Conservation (phyloP, 106 monocot genomes). For the Dioscorea zingiberensis region DNA sequence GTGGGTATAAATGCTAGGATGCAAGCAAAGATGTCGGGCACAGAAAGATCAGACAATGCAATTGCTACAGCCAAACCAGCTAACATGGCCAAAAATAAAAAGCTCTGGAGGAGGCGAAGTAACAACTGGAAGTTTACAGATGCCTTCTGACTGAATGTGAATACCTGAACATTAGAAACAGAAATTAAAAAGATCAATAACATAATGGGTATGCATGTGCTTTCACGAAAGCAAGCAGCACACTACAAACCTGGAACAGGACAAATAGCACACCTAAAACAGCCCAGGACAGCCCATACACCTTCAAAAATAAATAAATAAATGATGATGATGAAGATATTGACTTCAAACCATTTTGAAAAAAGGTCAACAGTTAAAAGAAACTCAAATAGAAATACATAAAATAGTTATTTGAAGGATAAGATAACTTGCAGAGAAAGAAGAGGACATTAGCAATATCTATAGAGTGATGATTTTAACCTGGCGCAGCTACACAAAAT, state of each 20-base stretch:
- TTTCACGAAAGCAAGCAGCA: background rate
- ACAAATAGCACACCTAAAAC: slow-evolving; percentile 64
- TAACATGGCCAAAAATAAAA: slow-evolving; percentile 63
- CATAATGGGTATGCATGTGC: background rate
- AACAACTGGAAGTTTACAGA: slow-evolving; percentile 90
- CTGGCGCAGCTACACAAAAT: too few species aligned
- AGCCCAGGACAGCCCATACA: slow-evolving; percentile 77
- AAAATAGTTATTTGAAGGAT: too few species aligned
- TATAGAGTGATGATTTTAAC: too few species aligned
- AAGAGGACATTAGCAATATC: too few species aligned
- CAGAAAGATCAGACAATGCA: slow-evolving; percentile 47
- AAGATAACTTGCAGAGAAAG: too few species aligned
- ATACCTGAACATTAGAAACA: slow-evolving; percentile 39
- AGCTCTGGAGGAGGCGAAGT: slow-evolving; percentile 76
- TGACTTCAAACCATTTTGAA: too few species aligned
- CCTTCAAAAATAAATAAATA: slow-evolving; percentile 19
- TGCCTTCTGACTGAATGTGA: slow-evolving; percentile 89
- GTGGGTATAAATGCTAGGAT: slow-evolving; percentile 93
- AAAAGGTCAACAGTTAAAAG: too few species aligned
- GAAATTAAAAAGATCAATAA: background rate
- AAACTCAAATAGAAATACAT: too few species aligned
- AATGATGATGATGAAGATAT: too few species aligned
- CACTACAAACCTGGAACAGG: slow-evolving; percentile 60
- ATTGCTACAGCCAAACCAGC: slow-evolving; percentile 65
- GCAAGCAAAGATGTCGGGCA: slow-evolving; percentile 78